phyloP scores from a whole-genome alignment of 306 rosid species.

The Begonia masoniana region DNA sequence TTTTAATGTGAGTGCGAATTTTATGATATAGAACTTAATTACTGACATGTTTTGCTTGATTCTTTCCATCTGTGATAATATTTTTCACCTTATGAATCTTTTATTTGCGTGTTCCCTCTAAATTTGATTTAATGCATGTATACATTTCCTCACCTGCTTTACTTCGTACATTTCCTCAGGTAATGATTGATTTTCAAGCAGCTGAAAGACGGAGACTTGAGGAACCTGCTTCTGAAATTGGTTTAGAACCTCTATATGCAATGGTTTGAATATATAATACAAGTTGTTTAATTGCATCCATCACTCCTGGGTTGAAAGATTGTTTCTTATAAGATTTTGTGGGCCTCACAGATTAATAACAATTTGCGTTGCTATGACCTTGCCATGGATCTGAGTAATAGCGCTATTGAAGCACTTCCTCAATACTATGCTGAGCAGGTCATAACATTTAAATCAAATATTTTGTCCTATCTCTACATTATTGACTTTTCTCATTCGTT shows the following conservation, averaged over 20 bases:
- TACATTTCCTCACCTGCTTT: no score
- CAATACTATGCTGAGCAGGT: constrained; percentile 93
- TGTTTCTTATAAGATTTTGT: no score
- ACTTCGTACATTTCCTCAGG: constrained; percentile 37
- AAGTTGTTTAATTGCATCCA: constrained; percentile 8
- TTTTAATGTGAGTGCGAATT: no score
- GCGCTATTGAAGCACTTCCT: constrained; percentile 88
- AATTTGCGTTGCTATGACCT: constrained; percentile 97
- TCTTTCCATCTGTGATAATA: no score
- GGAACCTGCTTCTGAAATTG: constrained; percentile 96
- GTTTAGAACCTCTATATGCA: constrained; percentile 87
- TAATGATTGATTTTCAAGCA: constrained; percentile 96
- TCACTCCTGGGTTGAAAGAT: no score
- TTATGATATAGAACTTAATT: no score
- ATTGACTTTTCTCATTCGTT: constrained; percentile 1
- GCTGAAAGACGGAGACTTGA: constrained; percentile 80
- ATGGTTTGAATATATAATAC: constrained; percentile 41
- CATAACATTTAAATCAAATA: constrained; percentile 13
- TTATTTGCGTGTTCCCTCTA: background rate
- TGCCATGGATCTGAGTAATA: constrained; percentile 75
- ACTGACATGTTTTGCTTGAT: no score
- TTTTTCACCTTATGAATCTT: no score
- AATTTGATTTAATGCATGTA: constrained; percentile 1
- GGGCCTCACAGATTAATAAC: constrained; percentile 60
- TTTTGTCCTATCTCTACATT: constrained; percentile 8